A percentile compares a stretch with the other conserved stretches of the same genome.
Evolutionary conservation across 805 yeast genomes (phyloP).

Genomic region (Metschnikowia hibisci): DNA sequence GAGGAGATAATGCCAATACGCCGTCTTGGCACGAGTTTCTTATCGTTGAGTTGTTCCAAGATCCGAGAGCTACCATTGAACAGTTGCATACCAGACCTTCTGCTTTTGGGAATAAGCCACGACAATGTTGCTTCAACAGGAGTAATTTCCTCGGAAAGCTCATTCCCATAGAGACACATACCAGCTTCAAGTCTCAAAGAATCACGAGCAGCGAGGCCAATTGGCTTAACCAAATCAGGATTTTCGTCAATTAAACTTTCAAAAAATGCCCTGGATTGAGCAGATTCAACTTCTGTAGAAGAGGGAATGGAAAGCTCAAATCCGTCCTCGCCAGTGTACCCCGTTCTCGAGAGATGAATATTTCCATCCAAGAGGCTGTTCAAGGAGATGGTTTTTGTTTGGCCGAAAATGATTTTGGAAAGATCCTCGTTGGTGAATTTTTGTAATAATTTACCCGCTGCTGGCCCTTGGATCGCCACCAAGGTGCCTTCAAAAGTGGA

Average conservation of each 20-base stretch:
- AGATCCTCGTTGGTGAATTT: constrained; percentile 60
- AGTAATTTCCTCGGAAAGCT: constrained; percentile 69
- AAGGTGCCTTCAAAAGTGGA: constrained; percentile 64
- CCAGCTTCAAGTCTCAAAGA: constrained; percentile 96
- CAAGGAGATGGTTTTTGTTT: constrained; percentile 47
- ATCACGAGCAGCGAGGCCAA: constrained; percentile 98
- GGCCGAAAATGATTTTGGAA: constrained; percentile 68
- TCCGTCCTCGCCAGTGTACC: constrained; percentile 98
- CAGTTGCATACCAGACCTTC: constrained; percentile 48
- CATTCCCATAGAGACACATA: constrained; percentile 96
- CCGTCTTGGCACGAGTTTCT: constrained; percentile 46
- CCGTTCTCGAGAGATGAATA: constrained; percentile 87
- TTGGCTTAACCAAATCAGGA: constrained; percentile 65
- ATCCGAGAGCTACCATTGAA: constrained; percentile 80
- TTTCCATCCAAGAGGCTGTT: constrained; percentile 40
- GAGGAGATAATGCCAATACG: constrained; percentile 73
- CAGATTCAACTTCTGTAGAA: constrained; percentile 33
- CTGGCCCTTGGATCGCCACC: constrained; percentile 92
- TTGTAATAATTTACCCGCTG: constrained; percentile 64
- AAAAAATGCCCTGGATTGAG: constrained; percentile 56
- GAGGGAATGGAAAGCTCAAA: constrained; percentile 82
- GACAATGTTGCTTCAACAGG: constrained; percentile 87
- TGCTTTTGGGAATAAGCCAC: constrained; percentile 83
- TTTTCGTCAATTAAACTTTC: constrained; percentile 49
- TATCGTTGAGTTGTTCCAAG: constrained; percentile 65